Base-by-base conservation (phyloP, 2,329 filamentous ascomycete species). In the Fusarium irregulare region DNA sequence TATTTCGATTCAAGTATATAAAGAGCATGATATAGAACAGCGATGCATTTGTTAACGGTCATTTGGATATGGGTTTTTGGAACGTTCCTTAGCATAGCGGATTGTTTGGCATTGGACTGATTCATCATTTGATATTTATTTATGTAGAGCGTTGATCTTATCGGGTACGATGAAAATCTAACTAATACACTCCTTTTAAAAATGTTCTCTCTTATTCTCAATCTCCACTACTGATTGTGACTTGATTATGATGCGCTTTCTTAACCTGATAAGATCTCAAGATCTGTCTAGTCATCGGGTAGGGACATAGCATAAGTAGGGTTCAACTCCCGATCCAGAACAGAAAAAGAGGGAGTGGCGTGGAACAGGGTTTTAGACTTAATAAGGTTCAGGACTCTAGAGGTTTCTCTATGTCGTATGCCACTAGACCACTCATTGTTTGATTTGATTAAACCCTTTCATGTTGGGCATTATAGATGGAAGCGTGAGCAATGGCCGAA, bases 131-230 rank as follows among this genome's bases (percentile, higher is more conserved):
- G 37, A 20, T 34, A 57, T 67, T 67, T 63, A 56, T 23, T 44
- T 44, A 23, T 53, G 49, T 63, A 63, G 63, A 67, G 57, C 46
- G 9, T 67, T 67, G 63, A 51, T 66, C 62, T 67, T 66, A 51
- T 67, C 63, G 50, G 21, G 14, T 1, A 47, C 41, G 56, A 63
- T 67, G 27, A 67, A 63, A 57, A 58, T 63, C 64, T 53, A 67
- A 67, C 56, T 67, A 67, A 67, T 67, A 67, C 64, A 67, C 46
- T 67, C 64, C 50, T 67, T 41, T 41, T 13, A 48, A 44, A 64
- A 27, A 1, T n/a, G 4, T 14, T 7, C 13, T 23, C 11, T 21
- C 21, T 21, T 21, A 21, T 21, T 21, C 21, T 21, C 21, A 21
- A 21, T 21, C 21, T 21, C 21, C 21, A 21, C 21, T 21, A 21